phyloP scores from a whole-genome alignment of 176 grass and related monocot species.

The Eleusine coracana region DNA sequence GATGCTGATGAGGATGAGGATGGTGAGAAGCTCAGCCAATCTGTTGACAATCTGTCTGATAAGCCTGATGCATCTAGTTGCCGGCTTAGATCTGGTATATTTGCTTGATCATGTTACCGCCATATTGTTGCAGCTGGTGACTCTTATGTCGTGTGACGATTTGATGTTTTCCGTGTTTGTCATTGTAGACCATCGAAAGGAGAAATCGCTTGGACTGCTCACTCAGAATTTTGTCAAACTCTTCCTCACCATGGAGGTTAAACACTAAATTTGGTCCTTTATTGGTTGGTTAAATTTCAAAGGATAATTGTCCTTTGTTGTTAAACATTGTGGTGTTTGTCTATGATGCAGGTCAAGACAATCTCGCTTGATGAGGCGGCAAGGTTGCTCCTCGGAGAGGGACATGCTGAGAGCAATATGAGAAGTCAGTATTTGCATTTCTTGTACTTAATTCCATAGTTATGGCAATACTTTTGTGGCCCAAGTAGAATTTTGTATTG shows the following conservation, averaged over 20 bases:
- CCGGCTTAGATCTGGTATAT: constrained; percentile 65
- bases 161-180: background rate
- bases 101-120: background rate
- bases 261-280: background rate
- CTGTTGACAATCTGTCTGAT: constrained; percentile 34
- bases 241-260: constrained; percentile 81
- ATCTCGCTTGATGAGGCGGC: constrained; percentile 82
- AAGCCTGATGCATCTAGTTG: constrained; percentile 29
- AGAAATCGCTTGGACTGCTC: constrained; percentile 84
- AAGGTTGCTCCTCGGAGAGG: constrained; percentile 73
- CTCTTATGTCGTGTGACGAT: background rate
- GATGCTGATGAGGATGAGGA: constrained; percentile 56
- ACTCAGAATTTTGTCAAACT: constrained; percentile 97
- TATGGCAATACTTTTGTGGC: background rate
- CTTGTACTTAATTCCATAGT: constrained; percentile 18
- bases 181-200: constrained; percentile 68
- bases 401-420: constrained; percentile 74
- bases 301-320: background rate
- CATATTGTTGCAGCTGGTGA: background rate
- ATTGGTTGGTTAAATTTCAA: background rate
- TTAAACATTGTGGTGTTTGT: constrained; percentile 2
- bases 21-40: constrained; percentile 52
- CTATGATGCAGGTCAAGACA: constrained; percentile 54
- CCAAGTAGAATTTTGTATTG: constrained; percentile 11
- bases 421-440: constrained; percentile 58